Evolutionary conservation across 139 green algal genomes (phyloP).

Genomic region (Bryopsis sp.): DNA sequence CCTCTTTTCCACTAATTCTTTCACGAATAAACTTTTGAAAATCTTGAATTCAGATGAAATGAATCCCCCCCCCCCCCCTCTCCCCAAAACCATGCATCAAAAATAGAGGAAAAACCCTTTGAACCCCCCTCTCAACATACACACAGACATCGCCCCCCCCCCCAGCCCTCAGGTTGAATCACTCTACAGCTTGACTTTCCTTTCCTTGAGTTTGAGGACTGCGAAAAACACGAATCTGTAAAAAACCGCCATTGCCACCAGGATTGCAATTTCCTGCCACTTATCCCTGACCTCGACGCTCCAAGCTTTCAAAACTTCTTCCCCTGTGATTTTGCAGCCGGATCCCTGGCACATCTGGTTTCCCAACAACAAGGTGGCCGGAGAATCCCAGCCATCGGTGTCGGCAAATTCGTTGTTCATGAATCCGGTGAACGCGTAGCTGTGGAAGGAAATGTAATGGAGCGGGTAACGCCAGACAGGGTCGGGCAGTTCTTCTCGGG

Average conservation of each 20-base stretch:
- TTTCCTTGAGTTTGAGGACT: slow-evolving; percentile 36
- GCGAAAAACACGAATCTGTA: slow-evolving; percentile 45
- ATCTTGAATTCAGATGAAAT: too few relatives aligned
- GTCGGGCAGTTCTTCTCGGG: slow-evolving; percentile 35
- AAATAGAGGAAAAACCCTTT: too few relatives aligned
- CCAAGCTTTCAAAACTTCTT: slow-evolving; percentile 17
- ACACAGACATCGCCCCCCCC: too few relatives aligned
- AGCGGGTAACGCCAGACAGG: slow-evolving; percentile 58
- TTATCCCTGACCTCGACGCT: slow-evolving; percentile 24
- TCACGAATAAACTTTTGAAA: too few relatives aligned
- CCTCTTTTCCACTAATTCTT: too few relatives aligned
- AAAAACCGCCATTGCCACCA: slow-evolving; percentile 30
- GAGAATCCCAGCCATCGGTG: slow-evolving; percentile 39
- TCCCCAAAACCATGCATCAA: too few relatives aligned
- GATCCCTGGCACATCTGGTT: not conserved
- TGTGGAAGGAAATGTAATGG: slow-evolving; percentile 55
- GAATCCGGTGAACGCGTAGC: slow-evolving; percentile 50
- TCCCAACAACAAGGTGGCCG: slow-evolving; percentile 16
- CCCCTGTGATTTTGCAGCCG: slow-evolving; percentile 29
- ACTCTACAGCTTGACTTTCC: too few relatives aligned
- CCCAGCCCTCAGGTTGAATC: too few relatives aligned
- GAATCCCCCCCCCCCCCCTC: too few relatives aligned
- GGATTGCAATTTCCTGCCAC: slow-evolving; percentile 34
- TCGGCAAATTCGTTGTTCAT: slow-evolving; percentile 44
- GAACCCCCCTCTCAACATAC: too few relatives aligned